Evolutionary conservation across 2,329 filamentous ascomycete genomes (phyloP).

Genomic region (Ploettnerulaceae sp.): DNA sequence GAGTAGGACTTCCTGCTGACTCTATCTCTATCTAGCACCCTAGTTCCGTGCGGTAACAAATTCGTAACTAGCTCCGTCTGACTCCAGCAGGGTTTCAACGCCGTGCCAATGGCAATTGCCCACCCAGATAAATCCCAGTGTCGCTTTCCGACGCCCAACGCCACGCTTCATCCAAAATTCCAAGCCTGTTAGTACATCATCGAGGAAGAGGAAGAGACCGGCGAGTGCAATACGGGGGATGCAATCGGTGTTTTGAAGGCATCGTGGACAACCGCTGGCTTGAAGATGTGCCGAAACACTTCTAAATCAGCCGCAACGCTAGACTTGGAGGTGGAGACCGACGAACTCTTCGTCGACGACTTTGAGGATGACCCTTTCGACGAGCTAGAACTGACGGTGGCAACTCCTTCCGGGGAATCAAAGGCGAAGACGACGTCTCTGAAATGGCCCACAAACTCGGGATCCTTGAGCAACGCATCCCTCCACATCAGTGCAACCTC

Average conservation of each 20-base stretch:
- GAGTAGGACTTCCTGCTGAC: not conserved
- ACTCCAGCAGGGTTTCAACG: not conserved
- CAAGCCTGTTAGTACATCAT: slow-evolving; percentile 1
- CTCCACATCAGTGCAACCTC: slow-evolving; percentile 63
- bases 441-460: slow-evolving; percentile 58
- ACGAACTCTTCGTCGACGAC: slow-evolving; percentile 18
- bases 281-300: slow-evolving; percentile 52
- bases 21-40: not conserved
- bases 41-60: not conserved
- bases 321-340: slow-evolving; percentile 32
- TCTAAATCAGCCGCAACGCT: slow-evolving; percentile 41
- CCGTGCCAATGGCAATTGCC: not conserved
- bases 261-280: slow-evolving; percentile 37
- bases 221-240: not conserved
- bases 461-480: slow-evolving; percentile 58
- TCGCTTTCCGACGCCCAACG: slow-evolving; percentile 6
- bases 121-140: not conserved
- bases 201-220: not conserved
- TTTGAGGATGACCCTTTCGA: slow-evolving; percentile 19
- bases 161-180: slow-evolving; percentile 1
- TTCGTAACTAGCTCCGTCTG: not conserved
- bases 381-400: slow-evolving; percentile 39
- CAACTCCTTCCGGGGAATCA: slow-evolving; percentile 49
- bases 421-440: slow-evolving; percentile 60
- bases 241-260: slow-evolving; percentile 24